Percentiles rank a stretch among this genome's conserved stretches.
Evolutionary conservation across 352 stramenopile genomes (phyloP).

Genomic region (Pythium oligandrum): DNA sequence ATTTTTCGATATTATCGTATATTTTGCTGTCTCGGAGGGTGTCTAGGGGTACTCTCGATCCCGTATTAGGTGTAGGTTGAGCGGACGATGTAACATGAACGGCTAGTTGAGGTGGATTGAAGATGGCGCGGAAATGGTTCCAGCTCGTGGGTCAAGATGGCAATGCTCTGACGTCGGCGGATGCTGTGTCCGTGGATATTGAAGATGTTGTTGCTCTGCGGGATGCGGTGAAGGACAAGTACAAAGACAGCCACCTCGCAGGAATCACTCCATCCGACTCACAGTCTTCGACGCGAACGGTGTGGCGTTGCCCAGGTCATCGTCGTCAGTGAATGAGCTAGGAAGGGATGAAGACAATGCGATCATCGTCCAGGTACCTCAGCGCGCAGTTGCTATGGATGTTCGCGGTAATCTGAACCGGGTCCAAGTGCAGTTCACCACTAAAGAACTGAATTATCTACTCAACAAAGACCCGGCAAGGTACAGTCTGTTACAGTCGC

Average conservation of each 20-base stretch:
- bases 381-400: slow-evolving; percentile 3
- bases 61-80: slow-evolving; percentile 2
- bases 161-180: slow-evolving; percentile 6
- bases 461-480: slow-evolving; percentile 4
- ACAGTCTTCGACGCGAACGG: slow-evolving; percentile 9
- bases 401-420: slow-evolving; percentile 3
- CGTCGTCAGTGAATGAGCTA: not conserved
- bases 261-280: slow-evolving; percentile 4
- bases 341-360: not conserved
- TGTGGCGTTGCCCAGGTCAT: slow-evolving; percentile 4
- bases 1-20: no score
- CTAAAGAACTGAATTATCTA: slow-evolving; percentile 3
- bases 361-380: slow-evolving; percentile 6
- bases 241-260: slow-evolving; percentile 1
- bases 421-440: slow-evolving; percentile 2
- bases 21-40: slow-evolving; percentile 1
- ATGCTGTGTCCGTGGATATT: slow-evolving; percentile 6
- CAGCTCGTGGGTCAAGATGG: slow-evolving; percentile 11
- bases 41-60: slow-evolving; percentile 1
- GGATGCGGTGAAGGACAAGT: slow-evolving; percentile 9
- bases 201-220: slow-evolving; percentile 14
- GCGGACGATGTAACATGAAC: slow-evolving; percentile 1
- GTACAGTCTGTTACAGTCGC: slow-evolving; percentile 1
- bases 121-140: slow-evolving; percentile 13
- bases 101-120: slow-evolving; percentile 1